Conservation (phyloP, 169 alveolate genomes). For the Babesia bovis region DNA sequence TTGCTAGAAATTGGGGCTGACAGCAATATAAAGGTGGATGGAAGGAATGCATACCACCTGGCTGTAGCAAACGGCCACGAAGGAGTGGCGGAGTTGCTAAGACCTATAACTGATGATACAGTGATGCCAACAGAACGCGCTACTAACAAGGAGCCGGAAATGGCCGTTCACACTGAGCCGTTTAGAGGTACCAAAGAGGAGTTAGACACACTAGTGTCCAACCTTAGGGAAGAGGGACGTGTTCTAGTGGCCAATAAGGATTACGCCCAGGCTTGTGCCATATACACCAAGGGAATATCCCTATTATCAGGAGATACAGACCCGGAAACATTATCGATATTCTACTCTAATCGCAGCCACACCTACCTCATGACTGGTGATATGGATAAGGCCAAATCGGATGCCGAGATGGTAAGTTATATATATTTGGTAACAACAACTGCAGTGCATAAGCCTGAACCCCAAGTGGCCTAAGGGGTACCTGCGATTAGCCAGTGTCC, state of each 20-base stretch:
- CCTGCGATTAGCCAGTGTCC: slow-evolving; percentile 49
- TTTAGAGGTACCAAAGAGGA: slow-evolving; percentile 12
- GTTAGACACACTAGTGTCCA: slow-evolving; percentile 5
- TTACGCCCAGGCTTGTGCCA: slow-evolving; percentile 5
- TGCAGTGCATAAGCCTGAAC: slow-evolving; percentile 38
- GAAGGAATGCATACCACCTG: slow-evolving; percentile 50
- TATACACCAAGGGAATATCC: slow-evolving; percentile 13
- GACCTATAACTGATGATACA: slow-evolving; percentile 33
- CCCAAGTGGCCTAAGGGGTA: slow-evolving; percentile 65
- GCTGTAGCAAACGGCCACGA: slow-evolving; percentile 58
- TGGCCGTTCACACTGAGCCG: background rate
- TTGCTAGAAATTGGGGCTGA: slow-evolving; percentile 62
- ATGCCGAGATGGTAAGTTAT: slow-evolving; percentile 49
- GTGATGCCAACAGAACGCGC: slow-evolving; percentile 11
- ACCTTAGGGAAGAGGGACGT: slow-evolving; percentile 18
- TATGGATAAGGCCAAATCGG: slow-evolving; percentile 22
- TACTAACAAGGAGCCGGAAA: background rate
- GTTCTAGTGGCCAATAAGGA: slow-evolving; percentile 6
- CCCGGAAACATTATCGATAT: slow-evolving; percentile 6
- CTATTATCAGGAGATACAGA: slow-evolving; percentile 7
- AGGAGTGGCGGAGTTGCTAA: slow-evolving; percentile 20
- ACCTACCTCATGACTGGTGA: slow-evolving; percentile 29
- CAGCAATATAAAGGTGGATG: slow-evolving; percentile 53
- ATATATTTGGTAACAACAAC: background rate
- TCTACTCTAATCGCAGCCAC: slow-evolving; percentile 60